These are phyloP conservation scores for Leishmania guyanensis DNA, from an alignment of 208 protist species.

Conservation along the genomic window DNA sequence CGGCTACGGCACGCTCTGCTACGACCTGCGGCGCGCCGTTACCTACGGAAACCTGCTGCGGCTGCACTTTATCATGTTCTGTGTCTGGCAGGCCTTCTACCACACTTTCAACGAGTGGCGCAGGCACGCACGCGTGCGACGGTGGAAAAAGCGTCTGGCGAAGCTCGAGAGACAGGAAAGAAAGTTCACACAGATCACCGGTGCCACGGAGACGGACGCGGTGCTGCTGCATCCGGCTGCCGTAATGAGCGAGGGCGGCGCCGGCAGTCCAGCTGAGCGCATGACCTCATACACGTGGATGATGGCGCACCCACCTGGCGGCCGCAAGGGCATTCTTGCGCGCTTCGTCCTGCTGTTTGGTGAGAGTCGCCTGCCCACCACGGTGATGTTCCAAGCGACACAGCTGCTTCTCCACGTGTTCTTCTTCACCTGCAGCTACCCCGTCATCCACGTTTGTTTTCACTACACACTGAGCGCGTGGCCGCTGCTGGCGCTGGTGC, in stretches of 20 bases:
- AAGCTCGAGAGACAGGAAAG: conserved; percentile 31
- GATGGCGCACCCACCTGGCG: conserved; percentile 65
- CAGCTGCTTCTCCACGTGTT: conserved; percentile 55
- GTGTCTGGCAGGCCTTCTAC: conserved; percentile 66
- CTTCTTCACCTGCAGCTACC: conserved; percentile 55
- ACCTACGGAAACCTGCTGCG: conserved; percentile 50
- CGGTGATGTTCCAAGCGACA: conserved; percentile 49
- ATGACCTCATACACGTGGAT: conserved; percentile 77
- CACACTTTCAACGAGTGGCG: conserved; percentile 57
- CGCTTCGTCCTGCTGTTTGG: conserved; percentile 58
- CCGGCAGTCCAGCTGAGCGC: conserved; percentile 41
- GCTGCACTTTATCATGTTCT: conserved; percentile 69
- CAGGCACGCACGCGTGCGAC: conserved; percentile 28
- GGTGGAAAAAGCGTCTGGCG: conserved; percentile 28
- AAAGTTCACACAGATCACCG: conserved; percentile 46
- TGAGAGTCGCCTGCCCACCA: conserved; percentile 44
- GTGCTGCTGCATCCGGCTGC: conserved; percentile 35
- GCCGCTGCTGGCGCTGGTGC: conserved; percentile 48
- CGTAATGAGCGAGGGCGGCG: conserved; percentile 34
- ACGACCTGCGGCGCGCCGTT: conserved; percentile 50
- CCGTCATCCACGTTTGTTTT: conserved; percentile 50
- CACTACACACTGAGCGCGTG: conserved; percentile 43
- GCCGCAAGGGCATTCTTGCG: conserved; percentile 51
- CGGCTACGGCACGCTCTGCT: conserved; percentile 50
- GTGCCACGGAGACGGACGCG: conserved; percentile 35